phyloP scores from a whole-genome alignment of 306 rosid genomes.

The Prunus dulcis region DNA sequence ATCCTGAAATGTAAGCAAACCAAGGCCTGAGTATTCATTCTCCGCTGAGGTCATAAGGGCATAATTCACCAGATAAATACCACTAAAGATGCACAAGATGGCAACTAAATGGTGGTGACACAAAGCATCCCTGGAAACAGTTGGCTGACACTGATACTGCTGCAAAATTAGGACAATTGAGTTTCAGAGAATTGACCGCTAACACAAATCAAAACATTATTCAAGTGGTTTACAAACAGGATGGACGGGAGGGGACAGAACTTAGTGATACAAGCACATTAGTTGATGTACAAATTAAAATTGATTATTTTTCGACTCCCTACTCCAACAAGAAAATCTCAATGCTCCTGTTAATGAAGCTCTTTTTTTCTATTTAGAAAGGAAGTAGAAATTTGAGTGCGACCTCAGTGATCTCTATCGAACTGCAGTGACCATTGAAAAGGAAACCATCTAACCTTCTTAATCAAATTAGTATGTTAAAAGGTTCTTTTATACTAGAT shows the following conservation, averaged over 20 bases:
- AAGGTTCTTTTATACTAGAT: not conserved
- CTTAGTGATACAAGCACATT: not conserved
- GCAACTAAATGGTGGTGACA: conserved; percentile 82
- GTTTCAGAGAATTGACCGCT: conserved; percentile 28
- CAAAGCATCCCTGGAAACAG: conserved; percentile 58
- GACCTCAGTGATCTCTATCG: not conserved
- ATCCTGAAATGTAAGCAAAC: conserved; percentile 72
- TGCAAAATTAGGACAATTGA: conserved; percentile 38
- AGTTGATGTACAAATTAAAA: not conserved
- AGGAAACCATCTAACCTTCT: not conserved
- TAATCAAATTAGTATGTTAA: not conserved
- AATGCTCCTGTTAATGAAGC: not conserved
- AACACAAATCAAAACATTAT: conserved; percentile 1
- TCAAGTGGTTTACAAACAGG: not conserved
- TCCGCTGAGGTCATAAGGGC: conserved; percentile 66
- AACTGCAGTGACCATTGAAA: not conserved
- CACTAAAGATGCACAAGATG: conserved; percentile 67
- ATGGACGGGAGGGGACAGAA: not conserved
- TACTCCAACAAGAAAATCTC: not conserved
- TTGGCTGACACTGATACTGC: conserved; percentile 49
- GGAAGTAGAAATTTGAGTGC: not conserved
- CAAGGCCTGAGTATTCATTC: conserved; percentile 61
- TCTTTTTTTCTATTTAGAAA: not conserved
- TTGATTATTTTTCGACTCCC: not conserved
- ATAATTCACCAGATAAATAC: conserved; percentile 68